Base-by-base conservation (phyloP, 768 basidiomycete species). In the Lactifluus subvellereus region DNA sequence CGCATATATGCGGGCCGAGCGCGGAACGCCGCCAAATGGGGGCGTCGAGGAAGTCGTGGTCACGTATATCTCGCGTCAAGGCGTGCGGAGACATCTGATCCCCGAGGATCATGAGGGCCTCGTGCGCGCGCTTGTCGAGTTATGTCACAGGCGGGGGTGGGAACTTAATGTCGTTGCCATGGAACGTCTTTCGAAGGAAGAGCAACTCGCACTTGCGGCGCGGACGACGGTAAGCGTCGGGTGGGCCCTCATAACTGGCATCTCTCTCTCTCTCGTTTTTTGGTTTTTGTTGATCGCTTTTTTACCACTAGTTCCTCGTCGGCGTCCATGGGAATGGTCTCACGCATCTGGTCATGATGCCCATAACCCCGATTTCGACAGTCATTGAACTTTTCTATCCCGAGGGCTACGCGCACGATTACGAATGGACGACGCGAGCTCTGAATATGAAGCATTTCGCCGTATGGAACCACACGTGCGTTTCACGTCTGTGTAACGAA, bases 331-430 rank as follows among this genome's bases (percentile, higher is more conserved):
- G 90, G 6, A 92, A 91, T 67, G 90, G 91, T 7, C 79, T 94
- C 0, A 88, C 90, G 9, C 90, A 92, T 69, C 79, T 94, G n/a
- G 80, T 94, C 48, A 84, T 88, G 77, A 92, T 94, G 90, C 84
- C 87, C 22, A 81, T 82, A 1, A 88, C 85, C 4, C 83, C 82
- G 0, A 73, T 84, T n/a, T 85, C 89, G 6, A 85, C 89, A 6
- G 89, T 94, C 20, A 88, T 94, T 66, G 91, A 94, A 74, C 82
- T 94, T 14, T 91, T 94, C 75, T 88, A 80, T 70, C 91, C 90
- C 0, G 78, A 73, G 3, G 92, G 91, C 0, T 94, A 91, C 71
- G 86, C 91, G 32, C 86, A 88, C 69, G 92, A 94, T 69, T 94
- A 94, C 71, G 84, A 91, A 69, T 94, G 90, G 85, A 93, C 91